phyloP scores from a whole-genome alignment of 495 filamentous ascomycete species.

The Penicillium coffeae region DNA sequence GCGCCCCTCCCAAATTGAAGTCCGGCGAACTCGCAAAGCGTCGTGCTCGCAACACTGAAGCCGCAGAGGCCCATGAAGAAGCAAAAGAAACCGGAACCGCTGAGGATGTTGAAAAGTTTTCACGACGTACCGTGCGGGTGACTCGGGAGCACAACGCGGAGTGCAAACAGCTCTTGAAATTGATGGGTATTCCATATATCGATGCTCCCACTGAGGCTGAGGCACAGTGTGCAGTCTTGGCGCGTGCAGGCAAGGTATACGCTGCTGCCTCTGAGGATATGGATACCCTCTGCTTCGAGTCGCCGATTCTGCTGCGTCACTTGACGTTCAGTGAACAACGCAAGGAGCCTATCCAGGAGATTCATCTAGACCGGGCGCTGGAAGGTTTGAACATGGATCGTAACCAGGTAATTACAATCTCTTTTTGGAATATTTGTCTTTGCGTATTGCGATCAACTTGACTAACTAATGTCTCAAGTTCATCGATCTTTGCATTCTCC shows the following conservation, averaged over 20 bases:
- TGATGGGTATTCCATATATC: constrained; percentile 96
- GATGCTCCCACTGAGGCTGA: constrained; percentile 95
- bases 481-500: constrained; percentile 94
- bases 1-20: constrained; percentile 93
- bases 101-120: constrained; percentile 97
- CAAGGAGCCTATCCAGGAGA: constrained; percentile 96
- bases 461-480: constrained; percentile 55
- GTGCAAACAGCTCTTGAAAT: constrained; percentile 80
- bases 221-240: constrained; percentile 90
- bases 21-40: constrained; percentile 93
- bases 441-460: no score
- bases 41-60: constrained; percentile 84
- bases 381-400: constrained; percentile 84
- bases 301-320: constrained; percentile 86
- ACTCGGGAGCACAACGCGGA: constrained; percentile 94
- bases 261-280: constrained; percentile 97
- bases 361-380: constrained; percentile 77
- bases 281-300: constrained; percentile 95
- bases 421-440: no score
- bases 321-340: constrained; percentile 95
- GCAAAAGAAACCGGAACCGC: constrained; percentile 96
- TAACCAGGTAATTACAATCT: constrained; percentile 69
- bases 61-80: constrained; percentile 81
- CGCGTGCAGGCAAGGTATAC: constrained; percentile 90
- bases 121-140: constrained; percentile 88